These are phyloP conservation scores for Penicillium sp. DNA, from an alignment of 2,329 filamentous ascomycete species.

Conservation along the genomic window DNA sequence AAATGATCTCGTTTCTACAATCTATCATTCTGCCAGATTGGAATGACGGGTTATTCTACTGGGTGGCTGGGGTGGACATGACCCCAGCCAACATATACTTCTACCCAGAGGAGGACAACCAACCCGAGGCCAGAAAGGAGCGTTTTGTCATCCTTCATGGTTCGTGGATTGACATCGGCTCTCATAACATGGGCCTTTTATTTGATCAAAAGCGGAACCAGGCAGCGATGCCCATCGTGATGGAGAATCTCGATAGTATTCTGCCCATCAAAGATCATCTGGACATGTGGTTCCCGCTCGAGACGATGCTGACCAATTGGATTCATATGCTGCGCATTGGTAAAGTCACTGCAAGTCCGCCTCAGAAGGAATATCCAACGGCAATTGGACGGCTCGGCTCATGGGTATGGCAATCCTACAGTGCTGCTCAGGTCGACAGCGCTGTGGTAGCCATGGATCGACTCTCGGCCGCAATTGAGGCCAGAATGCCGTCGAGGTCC, in stretches of 20 bases:
- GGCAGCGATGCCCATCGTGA: neutral
- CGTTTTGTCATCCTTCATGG: neutral
- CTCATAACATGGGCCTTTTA: neutral
- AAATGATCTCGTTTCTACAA: neutral
- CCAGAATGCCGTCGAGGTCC: neutral
- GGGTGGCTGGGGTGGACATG: neutral
- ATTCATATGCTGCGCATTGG: conserved; percentile 1
- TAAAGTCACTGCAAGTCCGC: neutral
- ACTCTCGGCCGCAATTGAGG: conserved; percentile 1
- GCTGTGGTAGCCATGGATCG: neutral
- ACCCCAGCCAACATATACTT: neutral
- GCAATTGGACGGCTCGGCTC: neutral
- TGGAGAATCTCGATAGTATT: neutral
- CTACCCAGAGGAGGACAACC: neutral
- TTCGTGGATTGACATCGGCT: neutral
- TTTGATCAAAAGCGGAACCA: neutral
- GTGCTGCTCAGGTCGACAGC: neutral
- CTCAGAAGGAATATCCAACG: neutral
- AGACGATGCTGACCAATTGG: conserved; percentile 1
- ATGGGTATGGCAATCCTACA: neutral
- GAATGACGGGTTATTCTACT: neutral
- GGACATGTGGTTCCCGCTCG: neutral
- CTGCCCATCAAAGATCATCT: neutral
- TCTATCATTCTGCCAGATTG: neutral
- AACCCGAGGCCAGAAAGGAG: neutral